Base-by-base conservation (phyloP, 202 grass and related monocot species). In the Cymbopogon flexuosus region DNA sequence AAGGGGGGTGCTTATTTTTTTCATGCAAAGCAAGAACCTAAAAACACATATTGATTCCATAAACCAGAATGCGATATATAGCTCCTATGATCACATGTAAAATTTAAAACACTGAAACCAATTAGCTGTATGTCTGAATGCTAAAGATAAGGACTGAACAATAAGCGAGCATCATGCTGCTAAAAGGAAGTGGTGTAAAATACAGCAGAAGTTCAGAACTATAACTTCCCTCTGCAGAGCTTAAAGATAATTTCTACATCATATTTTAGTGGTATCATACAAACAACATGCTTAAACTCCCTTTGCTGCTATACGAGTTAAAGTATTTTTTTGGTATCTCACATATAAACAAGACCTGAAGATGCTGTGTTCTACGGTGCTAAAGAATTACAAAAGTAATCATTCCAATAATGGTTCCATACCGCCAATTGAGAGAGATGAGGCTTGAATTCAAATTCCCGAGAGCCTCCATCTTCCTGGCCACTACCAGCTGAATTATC, bases 361-460 rank as follows among this genome's bases (percentile, higher is more conserved):
- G 14, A 10, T 65, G 12, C 9, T 41, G 45, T 10, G 10, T 80
- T 63, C 36, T 46, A 63, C 29, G 15, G 16, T 47, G 74, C 10
- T 8, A 49, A 67, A 66, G 58, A 68, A 63, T 43, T 62, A 69
- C 43, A 75, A 15, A 22, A 69, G 19, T 54, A 80, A 72, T n/a
- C 36, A 81, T 66, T 65, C 65, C 60, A 81, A 15, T 52, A 78
- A 74, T 71, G 37, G 34, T 18, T 71, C 29, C 61, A 19, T 85
- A 97, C 88, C 71, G 62, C 22, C 73, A 81, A 78, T n/a, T 83
- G 90, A 24, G 81, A 83, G n/a, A 82, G 29, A 69, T 92, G 85
- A 68, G 85, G 87, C 36, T 93, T 97, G 86, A 97, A 94, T 70
- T 92, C 89, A 92, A 97, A 94, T 59, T 92, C 91, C 70, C 23